Conservation (phyloP, 805 yeast genomes). For the Sungouiella blattae region DNA sequence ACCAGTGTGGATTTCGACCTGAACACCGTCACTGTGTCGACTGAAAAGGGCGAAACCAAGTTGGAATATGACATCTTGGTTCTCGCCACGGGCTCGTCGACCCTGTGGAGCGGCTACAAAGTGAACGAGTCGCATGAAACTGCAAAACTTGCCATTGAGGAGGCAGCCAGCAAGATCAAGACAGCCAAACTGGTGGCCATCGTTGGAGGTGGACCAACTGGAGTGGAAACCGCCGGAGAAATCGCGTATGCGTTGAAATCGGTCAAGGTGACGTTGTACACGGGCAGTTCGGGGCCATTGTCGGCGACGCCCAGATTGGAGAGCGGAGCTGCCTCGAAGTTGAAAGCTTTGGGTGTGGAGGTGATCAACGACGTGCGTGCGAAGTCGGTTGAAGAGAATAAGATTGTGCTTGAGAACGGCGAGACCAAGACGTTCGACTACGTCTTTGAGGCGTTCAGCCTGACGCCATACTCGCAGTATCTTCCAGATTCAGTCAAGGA, state of each 20-base stretch:
- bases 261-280: constrained; percentile 23
- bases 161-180: constrained; percentile 14
- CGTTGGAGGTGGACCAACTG: constrained; percentile 40
- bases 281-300: constrained; percentile 17
- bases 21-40: constrained; percentile 14
- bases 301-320: constrained; percentile 2
- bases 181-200: constrained; percentile 29
- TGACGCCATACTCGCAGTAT: constrained; percentile 32
- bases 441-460: constrained; percentile 24
- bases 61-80: constrained; percentile 29
- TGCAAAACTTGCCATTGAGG: constrained; percentile 15
- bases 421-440: constrained; percentile 21
- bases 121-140: constrained; percentile 16
- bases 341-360: constrained; percentile 13
- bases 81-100: constrained; percentile 32
- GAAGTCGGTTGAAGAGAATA: constrained; percentile 10
- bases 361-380: constrained; percentile 7
- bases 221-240: constrained; percentile 39
- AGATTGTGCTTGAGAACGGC: constrained; percentile 18
- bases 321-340: constrained; percentile 6
- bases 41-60: constrained; percentile 4
- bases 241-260: constrained; percentile 18
- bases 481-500: constrained; percentile 23
- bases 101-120: constrained; percentile 23
- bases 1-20: constrained; percentile 23